These are phyloP conservation scores for Smithsoniella earleae DNA, from an alignment of 163 green algal genomes.

Conservation along the genomic window DNA sequence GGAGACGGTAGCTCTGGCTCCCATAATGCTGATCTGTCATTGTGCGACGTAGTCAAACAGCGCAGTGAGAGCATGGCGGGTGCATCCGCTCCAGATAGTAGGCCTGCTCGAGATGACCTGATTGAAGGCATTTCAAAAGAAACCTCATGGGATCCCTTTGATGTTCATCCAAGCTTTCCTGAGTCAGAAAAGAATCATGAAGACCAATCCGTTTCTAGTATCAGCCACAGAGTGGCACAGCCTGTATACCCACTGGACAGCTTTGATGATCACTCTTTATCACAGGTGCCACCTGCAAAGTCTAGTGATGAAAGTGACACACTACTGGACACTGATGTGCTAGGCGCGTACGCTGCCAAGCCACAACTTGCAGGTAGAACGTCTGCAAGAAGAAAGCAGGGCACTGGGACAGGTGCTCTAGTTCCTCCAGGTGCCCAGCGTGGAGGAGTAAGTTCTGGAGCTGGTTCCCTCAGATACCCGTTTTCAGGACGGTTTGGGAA, in stretches of 20 bases:
- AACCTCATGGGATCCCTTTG: no score
- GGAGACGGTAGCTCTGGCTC: background rate
- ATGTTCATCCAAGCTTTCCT: no score
- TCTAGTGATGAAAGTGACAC: background rate
- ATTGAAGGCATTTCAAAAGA: background rate
- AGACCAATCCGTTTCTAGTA: background rate
- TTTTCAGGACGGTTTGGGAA: background rate
- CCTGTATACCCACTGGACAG: background rate
- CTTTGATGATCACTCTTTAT: background rate
- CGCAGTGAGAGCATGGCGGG: background rate
- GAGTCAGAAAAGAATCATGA: background rate
- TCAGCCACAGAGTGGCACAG: background rate
- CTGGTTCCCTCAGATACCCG: background rate
- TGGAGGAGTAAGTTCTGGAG: background rate
- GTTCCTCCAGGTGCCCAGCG: background rate
- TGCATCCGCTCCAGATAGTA: background rate
- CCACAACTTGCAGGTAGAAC: background rate
- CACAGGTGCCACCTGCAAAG: background rate
- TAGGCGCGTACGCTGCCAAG: background rate
- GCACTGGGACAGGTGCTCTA: background rate
- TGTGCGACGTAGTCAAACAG: slow-evolving; percentile 6
- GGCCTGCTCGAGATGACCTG: background rate
- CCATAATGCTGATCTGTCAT: slow-evolving; percentile 2
- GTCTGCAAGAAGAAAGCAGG: background rate
- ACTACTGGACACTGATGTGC: background rate